Conservation (phyloP, 176 grass and related monocot species). For the Musa beccarii region DNA sequence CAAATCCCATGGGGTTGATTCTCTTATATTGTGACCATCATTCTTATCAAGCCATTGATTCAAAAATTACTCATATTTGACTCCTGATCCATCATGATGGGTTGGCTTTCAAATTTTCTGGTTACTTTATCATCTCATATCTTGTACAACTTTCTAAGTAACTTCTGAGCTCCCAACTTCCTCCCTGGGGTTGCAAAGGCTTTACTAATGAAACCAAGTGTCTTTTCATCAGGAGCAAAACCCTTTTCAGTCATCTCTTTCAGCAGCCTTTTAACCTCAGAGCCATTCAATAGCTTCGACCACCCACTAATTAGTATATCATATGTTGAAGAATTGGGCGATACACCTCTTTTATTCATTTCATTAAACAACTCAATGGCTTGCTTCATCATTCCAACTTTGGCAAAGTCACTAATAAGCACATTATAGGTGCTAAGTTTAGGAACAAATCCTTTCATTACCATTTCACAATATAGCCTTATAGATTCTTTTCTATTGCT, state of each 20-base stretch:
- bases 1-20: no score
- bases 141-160: conserved; percentile 55
- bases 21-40: no score
- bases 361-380: conserved; percentile 70
- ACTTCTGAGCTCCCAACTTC: conserved; percentile 39
- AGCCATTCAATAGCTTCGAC: conserved; percentile 70
- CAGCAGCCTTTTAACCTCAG: conserved; percentile 53
- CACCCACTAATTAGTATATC: conserved; percentile 81
- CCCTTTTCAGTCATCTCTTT: conserved; percentile 79
- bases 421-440: conserved; percentile 92
- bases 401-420: conserved; percentile 61
- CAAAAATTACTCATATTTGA: neutral
- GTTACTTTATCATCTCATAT: conserved; percentile 24
- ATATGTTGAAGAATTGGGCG: conserved; percentile 59
- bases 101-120: neutral
- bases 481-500: conserved; percentile 59
- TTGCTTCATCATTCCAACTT: conserved; percentile 84
- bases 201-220: conserved; percentile 52
- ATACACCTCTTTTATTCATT: conserved; percentile 62
- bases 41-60: neutral
- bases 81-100: neutral
- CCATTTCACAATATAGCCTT: conserved; percentile 83
- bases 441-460: conserved; percentile 69
- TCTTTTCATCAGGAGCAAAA: conserved; percentile 56
- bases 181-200: conserved; percentile 67